Conservation (phyloP, 495 filamentous ascomycete species). For the Collariella sp. region DNA sequence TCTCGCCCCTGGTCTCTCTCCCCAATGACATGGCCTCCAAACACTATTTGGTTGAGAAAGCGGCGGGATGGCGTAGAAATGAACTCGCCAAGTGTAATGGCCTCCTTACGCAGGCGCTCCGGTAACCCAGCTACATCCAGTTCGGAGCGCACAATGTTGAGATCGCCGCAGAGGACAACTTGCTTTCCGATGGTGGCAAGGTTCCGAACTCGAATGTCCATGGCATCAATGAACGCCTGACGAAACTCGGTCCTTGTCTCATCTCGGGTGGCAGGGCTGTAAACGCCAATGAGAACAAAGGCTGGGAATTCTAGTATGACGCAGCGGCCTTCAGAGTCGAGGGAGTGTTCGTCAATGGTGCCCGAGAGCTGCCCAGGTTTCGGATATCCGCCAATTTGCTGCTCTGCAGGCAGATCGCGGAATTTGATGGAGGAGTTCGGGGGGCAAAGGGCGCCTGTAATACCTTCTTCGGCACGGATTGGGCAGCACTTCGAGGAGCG, state of each 20-base stretch:
- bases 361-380: conserved; percentile 53
- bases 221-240: conserved; percentile 63
- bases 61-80: conserved; percentile 66
- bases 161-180: conserved; percentile 78
- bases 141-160: conserved; percentile 74
- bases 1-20: conserved; percentile 65
- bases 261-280: conserved; percentile 81
- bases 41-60: conserved; percentile 76
- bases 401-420: conserved; percentile 63
- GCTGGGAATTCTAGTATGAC: conserved; percentile 92
- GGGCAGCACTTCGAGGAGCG: conserved; percentile 81
- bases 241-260: conserved; percentile 79
- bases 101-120: conserved; percentile 63
- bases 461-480: conserved; percentile 86
- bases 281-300: conserved; percentile 85
- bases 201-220: conserved; percentile 79
- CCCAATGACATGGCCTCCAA: conserved; percentile 60
- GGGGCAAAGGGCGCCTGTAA: conserved; percentile 71
- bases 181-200: conserved; percentile 68
- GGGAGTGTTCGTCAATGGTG: conserved; percentile 54
- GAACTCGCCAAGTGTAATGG: conserved; percentile 36
- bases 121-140: conserved; percentile 64
- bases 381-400: conserved; percentile 91
- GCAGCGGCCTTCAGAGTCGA: conserved; percentile 89
- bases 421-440: conserved; percentile 69